Conservation (phyloP, 768 basidiomycete genomes). For the Mycena chlorophos region DNA sequence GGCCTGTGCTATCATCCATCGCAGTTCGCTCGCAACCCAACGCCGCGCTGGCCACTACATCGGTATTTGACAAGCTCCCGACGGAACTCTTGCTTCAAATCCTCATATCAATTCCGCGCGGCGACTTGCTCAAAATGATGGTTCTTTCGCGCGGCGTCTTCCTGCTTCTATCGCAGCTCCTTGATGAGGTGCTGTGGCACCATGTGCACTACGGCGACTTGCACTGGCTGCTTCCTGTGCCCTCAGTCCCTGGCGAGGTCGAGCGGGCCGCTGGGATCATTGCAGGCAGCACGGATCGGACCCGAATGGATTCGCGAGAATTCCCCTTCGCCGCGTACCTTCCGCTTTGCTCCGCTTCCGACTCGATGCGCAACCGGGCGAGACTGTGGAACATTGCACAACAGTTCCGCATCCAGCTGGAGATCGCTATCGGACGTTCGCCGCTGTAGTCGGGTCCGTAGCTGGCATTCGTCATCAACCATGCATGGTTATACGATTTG, state of each 20-base stretch:
- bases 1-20: background rate
- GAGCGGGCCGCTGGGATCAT: background rate
- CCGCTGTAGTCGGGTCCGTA: too few relatives aligned
- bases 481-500: too few relatives aligned
- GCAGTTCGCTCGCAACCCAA: too few relatives aligned
- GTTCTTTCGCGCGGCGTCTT: background rate
- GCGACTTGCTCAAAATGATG: background rate
- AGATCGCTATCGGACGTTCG: background rate
- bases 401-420: background rate
- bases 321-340: constrained; percentile 4
- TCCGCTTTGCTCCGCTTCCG: background rate
- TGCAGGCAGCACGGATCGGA: background rate
- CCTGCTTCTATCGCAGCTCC: background rate
- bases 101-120: background rate
- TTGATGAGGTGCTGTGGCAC: background rate
- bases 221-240: background rate
- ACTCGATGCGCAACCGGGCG: background rate
- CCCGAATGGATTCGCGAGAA: background rate
- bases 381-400: background rate
- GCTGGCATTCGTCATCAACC: too few relatives aligned
- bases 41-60: too few relatives aligned
- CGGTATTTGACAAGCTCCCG: background rate
- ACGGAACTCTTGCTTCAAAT: background rate
- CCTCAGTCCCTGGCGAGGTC: background rate
- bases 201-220: background rate